Conservation (phyloP, 352 stramenopile species). For the Pythium brachiatum region DNA sequence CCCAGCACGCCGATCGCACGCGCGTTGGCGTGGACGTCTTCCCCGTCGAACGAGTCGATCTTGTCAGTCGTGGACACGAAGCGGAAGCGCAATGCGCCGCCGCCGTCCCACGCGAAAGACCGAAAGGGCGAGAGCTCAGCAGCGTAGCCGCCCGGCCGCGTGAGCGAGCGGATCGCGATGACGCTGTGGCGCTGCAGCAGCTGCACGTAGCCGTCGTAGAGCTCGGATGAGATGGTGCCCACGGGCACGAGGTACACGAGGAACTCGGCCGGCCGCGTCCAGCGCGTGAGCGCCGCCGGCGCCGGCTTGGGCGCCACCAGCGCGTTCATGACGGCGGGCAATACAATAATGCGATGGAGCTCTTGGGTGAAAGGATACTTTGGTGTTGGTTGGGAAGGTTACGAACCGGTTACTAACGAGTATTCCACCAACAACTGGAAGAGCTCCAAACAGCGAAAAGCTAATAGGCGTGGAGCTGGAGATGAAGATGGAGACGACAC, state of each 20-base stretch:
- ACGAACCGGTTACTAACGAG: background rate
- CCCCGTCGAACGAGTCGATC: conserved; percentile 56
- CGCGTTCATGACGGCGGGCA: conserved; percentile 26
- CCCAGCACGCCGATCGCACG: conserved; percentile 75
- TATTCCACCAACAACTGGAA: background rate
- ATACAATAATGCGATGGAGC: too few relatives aligned
- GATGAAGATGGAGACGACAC: background rate
- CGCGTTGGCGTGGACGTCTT: conserved; percentile 69
- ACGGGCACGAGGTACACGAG: conserved; percentile 84
- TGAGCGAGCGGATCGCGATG: conserved; percentile 64
- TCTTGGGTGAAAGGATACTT: conserved; percentile 1
- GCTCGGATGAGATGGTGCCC: conserved; percentile 53
- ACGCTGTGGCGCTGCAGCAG: conserved; percentile 57
- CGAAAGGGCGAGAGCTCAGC: conserved; percentile 81
- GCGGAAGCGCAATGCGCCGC: conserved; percentile 53
- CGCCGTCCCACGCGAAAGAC: conserved; percentile 63
- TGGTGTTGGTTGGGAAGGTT: background rate
- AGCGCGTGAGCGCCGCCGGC: conserved; percentile 33
- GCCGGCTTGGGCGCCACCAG: conserved; percentile 31
- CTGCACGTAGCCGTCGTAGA: conserved; percentile 55
- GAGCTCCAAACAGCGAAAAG: background rate
- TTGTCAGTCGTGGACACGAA: conserved; percentile 68
- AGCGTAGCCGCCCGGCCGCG: conserved; percentile 71
- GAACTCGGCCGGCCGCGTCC: conserved; percentile 66
- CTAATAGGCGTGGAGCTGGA: conserved; percentile 4